Conservation (phyloP, 2,329 filamentous ascomycete species). For the Nigrospora sphaerica region DNA sequence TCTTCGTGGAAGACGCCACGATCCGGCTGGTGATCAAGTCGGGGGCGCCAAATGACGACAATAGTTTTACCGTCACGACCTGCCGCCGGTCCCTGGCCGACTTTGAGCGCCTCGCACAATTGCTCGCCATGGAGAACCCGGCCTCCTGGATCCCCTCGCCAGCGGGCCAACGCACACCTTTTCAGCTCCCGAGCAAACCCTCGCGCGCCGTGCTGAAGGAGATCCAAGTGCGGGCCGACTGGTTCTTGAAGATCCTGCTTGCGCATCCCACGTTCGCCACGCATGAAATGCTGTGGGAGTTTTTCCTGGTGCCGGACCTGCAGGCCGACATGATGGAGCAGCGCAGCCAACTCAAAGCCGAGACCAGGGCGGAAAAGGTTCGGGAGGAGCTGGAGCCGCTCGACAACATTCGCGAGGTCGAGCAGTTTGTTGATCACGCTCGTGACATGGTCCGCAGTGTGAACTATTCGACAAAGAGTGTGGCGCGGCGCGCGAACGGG, state of each 20-base stretch:
- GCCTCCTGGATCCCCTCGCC: conserved; percentile 89
- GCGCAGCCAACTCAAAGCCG: conserved; percentile 78
- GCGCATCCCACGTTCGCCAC: conserved; percentile 87
- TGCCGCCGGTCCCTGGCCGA: conserved; percentile 81
- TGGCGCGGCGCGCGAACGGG: conserved; percentile 72
- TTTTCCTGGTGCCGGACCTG: conserved; percentile 93
- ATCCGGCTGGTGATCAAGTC: conserved; percentile 92
- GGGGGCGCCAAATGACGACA: conserved; percentile 72
- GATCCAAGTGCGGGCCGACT: conserved; percentile 78
- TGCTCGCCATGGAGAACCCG: conserved; percentile 82
- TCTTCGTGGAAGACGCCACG: conserved; percentile 94
- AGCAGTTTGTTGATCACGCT: conserved; percentile 86
- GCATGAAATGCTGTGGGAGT: conserved; percentile 98
- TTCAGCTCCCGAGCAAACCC: conserved; percentile 87
- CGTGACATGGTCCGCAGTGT: conserved; percentile 83
- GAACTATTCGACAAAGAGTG: conserved; percentile 73
- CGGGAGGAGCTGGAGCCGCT: conserved; percentile 84
- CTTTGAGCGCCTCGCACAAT: conserved; percentile 82
- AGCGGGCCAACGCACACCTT: conserved; percentile 72
- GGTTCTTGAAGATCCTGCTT: conserved; percentile 80
- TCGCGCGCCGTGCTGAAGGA: conserved; percentile 82
- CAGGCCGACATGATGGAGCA: conserved; percentile 86
- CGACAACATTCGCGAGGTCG: conserved; percentile 77
- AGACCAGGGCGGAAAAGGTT: conserved; percentile 74
- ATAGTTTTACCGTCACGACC: conserved; percentile 89